These are phyloP conservation scores for Anthostomella pinea DNA, from an alignment of 2,329 filamentous ascomycete genomes.

Conservation along the genomic window DNA sequence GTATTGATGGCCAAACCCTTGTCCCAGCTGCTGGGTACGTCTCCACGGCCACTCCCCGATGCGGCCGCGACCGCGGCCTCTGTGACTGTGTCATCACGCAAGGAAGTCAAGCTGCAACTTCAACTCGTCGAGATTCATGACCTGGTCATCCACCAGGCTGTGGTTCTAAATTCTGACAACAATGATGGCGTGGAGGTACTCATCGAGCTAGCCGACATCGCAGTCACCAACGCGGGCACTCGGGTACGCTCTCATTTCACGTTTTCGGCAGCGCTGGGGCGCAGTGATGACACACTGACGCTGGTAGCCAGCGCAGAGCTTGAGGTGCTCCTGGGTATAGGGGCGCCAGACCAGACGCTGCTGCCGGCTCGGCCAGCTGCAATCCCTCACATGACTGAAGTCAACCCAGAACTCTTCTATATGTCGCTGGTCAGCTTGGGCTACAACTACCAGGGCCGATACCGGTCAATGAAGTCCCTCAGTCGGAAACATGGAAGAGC, in stretches of 20 bases:
- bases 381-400: slow-evolving; percentile 7
- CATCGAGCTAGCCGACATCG: slow-evolving; percentile 2
- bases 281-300: neutral
- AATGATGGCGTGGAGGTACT: slow-evolving; percentile 12
- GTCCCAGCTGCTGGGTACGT: slow-evolving; percentile 20
- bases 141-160: slow-evolving; percentile 15
- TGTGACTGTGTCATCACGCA: slow-evolving; percentile 14
- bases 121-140: slow-evolving; percentile 13
- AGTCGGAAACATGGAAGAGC: slow-evolving; percentile 2
- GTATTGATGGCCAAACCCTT: slow-evolving; percentile 12
- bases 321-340: slow-evolving; percentile 5
- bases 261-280: slow-evolving; percentile 2
- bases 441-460: slow-evolving; percentile 11
- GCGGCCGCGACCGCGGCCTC: too few species aligned
- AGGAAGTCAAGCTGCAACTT: neutral
- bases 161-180: slow-evolving; percentile 2
- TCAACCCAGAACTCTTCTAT: slow-evolving; percentile 12
- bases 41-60: slow-evolving; percentile 7
- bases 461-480: slow-evolving; percentile 4
- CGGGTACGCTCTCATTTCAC: slow-evolving; percentile 5
- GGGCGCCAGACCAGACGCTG: neutral
- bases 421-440: slow-evolving; percentile 5
- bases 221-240: neutral
- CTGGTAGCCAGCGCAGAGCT: slow-evolving; percentile 1
- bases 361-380: neutral